Evolutionary conservation across 345 rosid species (phyloP), one percentile per base, ranked within the genome.

Genomic region (Physaria fendleri): DNA sequence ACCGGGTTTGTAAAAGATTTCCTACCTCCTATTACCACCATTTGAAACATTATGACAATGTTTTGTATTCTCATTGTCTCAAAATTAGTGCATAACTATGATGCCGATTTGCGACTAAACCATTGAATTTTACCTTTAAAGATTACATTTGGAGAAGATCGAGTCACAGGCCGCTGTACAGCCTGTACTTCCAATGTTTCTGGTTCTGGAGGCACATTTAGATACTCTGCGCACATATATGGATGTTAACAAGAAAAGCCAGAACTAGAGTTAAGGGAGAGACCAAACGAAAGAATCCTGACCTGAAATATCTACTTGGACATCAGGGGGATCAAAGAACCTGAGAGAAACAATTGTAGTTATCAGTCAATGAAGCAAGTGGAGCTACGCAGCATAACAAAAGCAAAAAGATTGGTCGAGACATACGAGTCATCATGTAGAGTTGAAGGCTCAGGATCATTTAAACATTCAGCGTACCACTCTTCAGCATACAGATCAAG

Each of bases 401-500:
- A 46, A 56, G 66, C 37, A 41, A 9, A 29, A 50, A 37, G 3
- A 56, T 47, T 13, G 33, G n/a, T n/a, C n/a, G n/a, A n/a, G n/a
- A 65, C 89, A 56, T 91, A 85, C 96, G 82, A 76, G 60, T 82
- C 79, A 77, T 78, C 77, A 44, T 83, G 73, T 45, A 80, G 55
- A 22, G 35, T 60, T 52, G 72, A 70, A 74, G 77, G 77, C 45
- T 85, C 95, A 2, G 76, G 12, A 51, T 85, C 88, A 51, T 82
- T 88, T 56, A 91, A 56, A 77, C 82, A 91, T 34, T 84, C 79
- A 49, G 86, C 77, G 39, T 83, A 74, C 96, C 95, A 88, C 32
- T 76, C 71, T 62, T 85, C 96, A 66, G 81, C 74, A 32, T 81
- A 67, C 30, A 74, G 80, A 76, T 85, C 95, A 23, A 79, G 59